Evolutionary conservation across 257 asterid species (phyloP), one percentile per base, ranked within the genome.

Genomic region (Nicotiana otophora): DNA sequence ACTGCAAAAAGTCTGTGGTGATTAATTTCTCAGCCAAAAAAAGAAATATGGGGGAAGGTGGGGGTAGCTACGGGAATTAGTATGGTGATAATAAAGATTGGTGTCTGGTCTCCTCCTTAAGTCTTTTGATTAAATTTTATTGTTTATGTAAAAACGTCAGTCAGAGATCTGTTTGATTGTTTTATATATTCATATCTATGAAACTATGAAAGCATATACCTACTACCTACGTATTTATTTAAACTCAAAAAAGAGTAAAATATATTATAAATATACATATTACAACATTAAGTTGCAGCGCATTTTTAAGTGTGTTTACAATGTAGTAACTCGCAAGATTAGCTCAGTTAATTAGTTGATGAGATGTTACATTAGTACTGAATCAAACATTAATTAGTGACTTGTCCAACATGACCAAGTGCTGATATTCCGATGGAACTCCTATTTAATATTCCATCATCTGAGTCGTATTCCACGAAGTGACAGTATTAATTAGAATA

Each of bases 121-220:
- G 3, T 6, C 10, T 8, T 36, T 1, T 36, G 28, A 9, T 68
- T 61, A 61, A 9, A 23, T 23, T 8, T 61, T 61, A 4, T 61
- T 23, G 48, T 39, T 20, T 4, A 4, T 5, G 28, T 12, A 28
- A 68, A 31, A 65, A 1, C 3, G 3, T 16, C 51, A 15, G 61
- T 31, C 30, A 54, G 4, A 79, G 5, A 65, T 70, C 81, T 70
- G 31, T 78, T 74, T 80, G 7, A 87, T 89, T 88, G 87, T 28
- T 88, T 88, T 81, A 86, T 87, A 23, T 23, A 23, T 23, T 85
- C 83, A 55, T 82, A 72, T 80, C 42, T 64, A 28, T 28, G 70
- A 5, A 55, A 15, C 8, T 15, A 16, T 15, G 48, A 10, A 66
- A 33, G 1, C 20, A 15, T 31, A 65, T 19, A 65, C 19, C 19